Evolutionary conservation across 345 rosid genomes (phyloP).

Genomic region (Odontarrhena argentea): DNA sequence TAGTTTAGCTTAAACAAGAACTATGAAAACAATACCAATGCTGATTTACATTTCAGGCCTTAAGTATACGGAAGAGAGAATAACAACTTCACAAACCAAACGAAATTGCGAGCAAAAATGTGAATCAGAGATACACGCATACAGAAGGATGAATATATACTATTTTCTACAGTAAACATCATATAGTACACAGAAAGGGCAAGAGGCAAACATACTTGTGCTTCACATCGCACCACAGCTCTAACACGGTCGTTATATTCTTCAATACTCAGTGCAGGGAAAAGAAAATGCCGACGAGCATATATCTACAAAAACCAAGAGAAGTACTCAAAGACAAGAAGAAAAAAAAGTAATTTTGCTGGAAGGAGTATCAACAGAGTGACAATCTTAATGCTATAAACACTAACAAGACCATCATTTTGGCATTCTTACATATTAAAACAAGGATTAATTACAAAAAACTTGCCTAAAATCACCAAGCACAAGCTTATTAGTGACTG

Average conservation of each 20-base stretch:
- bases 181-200: background rate
- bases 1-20: slow-evolving; percentile 9
- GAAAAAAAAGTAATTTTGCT: background rate
- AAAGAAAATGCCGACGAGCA: slow-evolving; percentile 85
- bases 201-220: slow-evolving; percentile 59
- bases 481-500: slow-evolving; percentile 8
- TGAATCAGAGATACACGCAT: background rate
- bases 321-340: background rate
- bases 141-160: background rate
- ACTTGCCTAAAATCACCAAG: background rate
- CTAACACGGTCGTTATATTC: slow-evolving; percentile 75
- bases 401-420: background rate
- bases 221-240: slow-evolving; percentile 89
- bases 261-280: slow-evolving; percentile 78
- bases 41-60: background rate
- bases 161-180: background rate
- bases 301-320: slow-evolving; percentile 55
- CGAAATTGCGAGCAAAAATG: slow-evolving; percentile 5
- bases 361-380: background rate
- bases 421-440: slow-evolving; percentile 8
- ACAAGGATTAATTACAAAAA: background rate
- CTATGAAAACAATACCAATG: slow-evolving; percentile 9
- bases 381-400: background rate
- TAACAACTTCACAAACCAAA: background rate
- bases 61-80: background rate